Evolutionary conservation across 805 yeast genomes (phyloP).

Genomic region (Tetrapisispora taiwanensis): DNA sequence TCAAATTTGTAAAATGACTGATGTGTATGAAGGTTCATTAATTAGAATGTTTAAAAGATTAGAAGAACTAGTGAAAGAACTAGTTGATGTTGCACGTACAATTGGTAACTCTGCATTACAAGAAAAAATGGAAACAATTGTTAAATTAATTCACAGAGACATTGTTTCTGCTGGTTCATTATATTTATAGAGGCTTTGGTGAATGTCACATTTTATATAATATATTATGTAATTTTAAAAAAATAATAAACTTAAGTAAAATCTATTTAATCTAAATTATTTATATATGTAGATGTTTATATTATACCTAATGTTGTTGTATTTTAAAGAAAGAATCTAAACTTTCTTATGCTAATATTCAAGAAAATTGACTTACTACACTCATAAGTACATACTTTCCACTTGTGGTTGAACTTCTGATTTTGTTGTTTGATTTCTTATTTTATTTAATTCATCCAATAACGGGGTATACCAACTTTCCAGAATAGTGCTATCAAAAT

Average conservation of each 20-base stretch:
- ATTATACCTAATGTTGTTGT: too few species aligned
- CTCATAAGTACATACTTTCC: slow-evolving; percentile 7
- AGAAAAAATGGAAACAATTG: slow-evolving; percentile 78
- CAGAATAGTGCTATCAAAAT: slow-evolving; percentile 8
- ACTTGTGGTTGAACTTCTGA: slow-evolving; percentile 2
- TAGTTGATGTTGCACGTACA: slow-evolving; percentile 84
- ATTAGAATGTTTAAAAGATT: slow-evolving; percentile 90
- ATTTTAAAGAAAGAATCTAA: too few species aligned
- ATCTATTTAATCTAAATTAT: too few species aligned
- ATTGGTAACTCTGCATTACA: slow-evolving; percentile 85
- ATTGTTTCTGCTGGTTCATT: slow-evolving; percentile 94
- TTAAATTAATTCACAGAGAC: slow-evolving; percentile 85
- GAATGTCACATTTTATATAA: not conserved
- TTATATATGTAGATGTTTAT: too few species aligned
- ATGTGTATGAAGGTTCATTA: slow-evolving; percentile 93
- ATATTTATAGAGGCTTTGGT: slow-evolving; percentile 36
- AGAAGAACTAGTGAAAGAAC: slow-evolving; percentile 85
- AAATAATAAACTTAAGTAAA: too few species aligned
- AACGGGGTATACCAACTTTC: slow-evolving; percentile 22
- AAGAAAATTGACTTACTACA: not conserved
- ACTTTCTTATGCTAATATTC: too few species aligned
- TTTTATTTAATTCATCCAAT: slow-evolving; percentile 10
- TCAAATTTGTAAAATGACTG: slow-evolving; percentile 97
- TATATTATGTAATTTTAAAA: not conserved
- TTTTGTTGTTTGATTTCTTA: not conserved